Percentiles rank a stretch among this genome's conserved stretches.
phyloP scores from a whole-genome alignment of 306 rosid genomes.

The Quercus cerris region DNA sequence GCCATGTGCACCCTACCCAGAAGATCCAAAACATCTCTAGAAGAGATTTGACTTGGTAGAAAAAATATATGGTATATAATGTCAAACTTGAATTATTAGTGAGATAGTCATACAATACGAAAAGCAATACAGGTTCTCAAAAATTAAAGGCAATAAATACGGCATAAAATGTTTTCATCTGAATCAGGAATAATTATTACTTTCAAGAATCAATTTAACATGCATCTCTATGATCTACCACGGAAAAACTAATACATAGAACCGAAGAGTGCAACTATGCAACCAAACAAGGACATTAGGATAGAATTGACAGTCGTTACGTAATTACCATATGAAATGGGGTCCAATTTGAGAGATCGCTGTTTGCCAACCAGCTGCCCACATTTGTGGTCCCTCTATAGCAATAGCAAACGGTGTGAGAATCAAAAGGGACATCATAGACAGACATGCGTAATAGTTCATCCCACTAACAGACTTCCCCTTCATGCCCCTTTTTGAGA shows the following conservation, averaged over 20 bases:
- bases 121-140: background rate
- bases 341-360: slow-evolving; percentile 77
- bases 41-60: background rate
- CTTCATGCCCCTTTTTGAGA: slow-evolving; percentile 88
- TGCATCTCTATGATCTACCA: background rate
- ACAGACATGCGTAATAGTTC: slow-evolving; percentile 90
- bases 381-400: slow-evolving; percentile 85
- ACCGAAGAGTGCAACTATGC: background rate
- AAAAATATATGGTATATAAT: background rate
- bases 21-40: background rate
- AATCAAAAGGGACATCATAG: slow-evolving; percentile 68
- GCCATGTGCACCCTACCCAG: background rate
- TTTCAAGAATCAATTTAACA: background rate
- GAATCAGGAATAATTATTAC: background rate
- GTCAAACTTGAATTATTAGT: background rate
- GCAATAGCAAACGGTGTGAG: slow-evolving; percentile 91
- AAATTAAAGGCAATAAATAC: background rate
- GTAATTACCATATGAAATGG: slow-evolving; percentile 66
- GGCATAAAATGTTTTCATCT: background rate
- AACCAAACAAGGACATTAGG: background rate
- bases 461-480: slow-evolving; percentile 93
- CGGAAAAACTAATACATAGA: background rate
- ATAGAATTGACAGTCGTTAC: background rate
- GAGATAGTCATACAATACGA: background rate
- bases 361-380: slow-evolving; percentile 81